These are phyloP conservation scores for Avena sativa DNA, from an alignment of 176 grass and related monocot species.

Conservation along the genomic window DNA sequence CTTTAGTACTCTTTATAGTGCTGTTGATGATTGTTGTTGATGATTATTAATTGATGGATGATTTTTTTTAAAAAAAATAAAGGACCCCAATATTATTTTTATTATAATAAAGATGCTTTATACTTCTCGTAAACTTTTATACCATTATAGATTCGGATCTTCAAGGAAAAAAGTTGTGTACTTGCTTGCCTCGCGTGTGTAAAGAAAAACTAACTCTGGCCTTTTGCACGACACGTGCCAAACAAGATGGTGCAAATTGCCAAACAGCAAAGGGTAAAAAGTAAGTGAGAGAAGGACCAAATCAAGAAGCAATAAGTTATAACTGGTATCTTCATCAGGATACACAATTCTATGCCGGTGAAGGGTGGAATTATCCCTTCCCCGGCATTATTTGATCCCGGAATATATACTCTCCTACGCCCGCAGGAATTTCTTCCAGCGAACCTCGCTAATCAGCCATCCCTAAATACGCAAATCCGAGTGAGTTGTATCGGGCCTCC, in stretches of 20 bases:
- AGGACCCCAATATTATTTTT: too few relatives aligned
- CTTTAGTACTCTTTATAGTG: too few relatives aligned
- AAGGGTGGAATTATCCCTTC: conserved; percentile 48
- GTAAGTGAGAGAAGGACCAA: background rate
- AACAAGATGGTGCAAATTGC: background rate
- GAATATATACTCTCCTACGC: conserved; percentile 43
- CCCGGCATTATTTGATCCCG: conserved; percentile 40
- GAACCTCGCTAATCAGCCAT: background rate
- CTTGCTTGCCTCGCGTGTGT: too few relatives aligned
- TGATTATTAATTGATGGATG: too few relatives aligned
- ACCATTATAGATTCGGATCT: too few relatives aligned
- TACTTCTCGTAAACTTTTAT: too few relatives aligned
- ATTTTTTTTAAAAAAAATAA: too few relatives aligned
- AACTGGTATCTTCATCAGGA: conserved; percentile 8
- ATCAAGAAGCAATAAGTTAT: background rate
- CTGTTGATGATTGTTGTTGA: too few relatives aligned
- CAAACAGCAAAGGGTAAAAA: background rate
- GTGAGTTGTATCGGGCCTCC: background rate
- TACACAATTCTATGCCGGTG: conserved; percentile 22
- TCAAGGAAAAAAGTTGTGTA: too few relatives aligned
- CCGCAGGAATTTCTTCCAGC: conserved; percentile 12
- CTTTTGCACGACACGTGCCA: background rate
- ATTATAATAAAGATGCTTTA: too few relatives aligned
- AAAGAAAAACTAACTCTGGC: too few relatives aligned
- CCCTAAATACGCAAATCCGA: conserved; percentile 26